Base-by-base conservation (phyloP, 192 early-diverging fungal species). In the Coemansia sp. region DNA sequence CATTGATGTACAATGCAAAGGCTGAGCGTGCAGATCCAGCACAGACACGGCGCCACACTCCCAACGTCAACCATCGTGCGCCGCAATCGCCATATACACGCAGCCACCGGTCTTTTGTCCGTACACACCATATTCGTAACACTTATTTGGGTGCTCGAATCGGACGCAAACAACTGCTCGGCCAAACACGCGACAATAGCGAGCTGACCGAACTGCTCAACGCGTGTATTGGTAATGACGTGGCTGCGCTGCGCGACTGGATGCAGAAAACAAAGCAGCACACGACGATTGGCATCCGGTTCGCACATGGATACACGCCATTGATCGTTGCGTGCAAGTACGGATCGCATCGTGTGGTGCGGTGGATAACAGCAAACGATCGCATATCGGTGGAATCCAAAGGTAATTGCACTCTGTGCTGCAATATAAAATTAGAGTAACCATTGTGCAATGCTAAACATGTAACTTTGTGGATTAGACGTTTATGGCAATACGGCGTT, bases 261-360 rank as follows among this genome's bases (percentile, higher is more conserved):
- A 47, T 63, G 63, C 61, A 32, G 12, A 52, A 50, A 24, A 55
- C 45, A 12, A 45, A 52, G 23, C 19, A 3, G 23, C 38, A n/a
- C 27, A 48, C 60, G 38, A 58, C 60, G 7, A 37, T 27, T 4
- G 54, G 47, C 14, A 47, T 62, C 15, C n/a, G 62, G 29, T 63
- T 70, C 35, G 41, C 49, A 9, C 49, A 69, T 49, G 67, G 62
- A 10, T 43, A 43, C 17, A 70, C 67, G 22, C 72, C 58, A 17
- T 72, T 79, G 27, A 73, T 70, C 49, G 63, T 69, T 45, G 76
- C 76, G 2, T 69, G 70, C 63, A 64, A 52, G 43, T 63, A 73
- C 58, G 65, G 63, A 29, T 63, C 76, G 19, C 45, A 49, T 5
- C 62, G 60, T n/a, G 52, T 73, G 19, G 64, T 55, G 15, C 54